Percentiles rank a stretch among this genome's conserved stretches.
Conservation (phyloP, 306 rosid genomes). For the Prosopis cineraria region DNA sequence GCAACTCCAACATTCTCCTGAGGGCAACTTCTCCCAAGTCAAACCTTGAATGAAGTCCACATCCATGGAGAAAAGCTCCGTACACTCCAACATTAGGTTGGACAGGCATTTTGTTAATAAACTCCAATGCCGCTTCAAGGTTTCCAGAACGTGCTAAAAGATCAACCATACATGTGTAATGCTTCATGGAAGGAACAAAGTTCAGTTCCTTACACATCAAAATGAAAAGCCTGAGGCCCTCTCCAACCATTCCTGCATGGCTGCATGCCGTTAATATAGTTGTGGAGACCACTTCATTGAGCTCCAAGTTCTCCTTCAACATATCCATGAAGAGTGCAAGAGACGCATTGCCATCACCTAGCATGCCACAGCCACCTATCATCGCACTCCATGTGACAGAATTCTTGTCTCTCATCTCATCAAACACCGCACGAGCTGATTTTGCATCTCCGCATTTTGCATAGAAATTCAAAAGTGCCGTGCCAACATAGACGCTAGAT, state of each 20-base stretch:
- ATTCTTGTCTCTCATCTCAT: slow-evolving; percentile 70
- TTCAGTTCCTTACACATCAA: slow-evolving; percentile 56
- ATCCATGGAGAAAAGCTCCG: slow-evolving; percentile 87
- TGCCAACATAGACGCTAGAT: slow-evolving; percentile 62
- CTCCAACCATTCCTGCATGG: slow-evolving; percentile 77
- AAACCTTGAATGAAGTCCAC: slow-evolving; percentile 78
- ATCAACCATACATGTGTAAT: slow-evolving; percentile 79
- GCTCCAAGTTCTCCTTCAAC: slow-evolving; percentile 60
- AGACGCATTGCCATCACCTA: slow-evolving; percentile 68
- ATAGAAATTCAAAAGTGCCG: slow-evolving; percentile 72
- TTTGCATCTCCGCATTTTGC: slow-evolving; percentile 79
- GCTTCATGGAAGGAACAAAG: slow-evolving; percentile 70
- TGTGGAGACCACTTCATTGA: slow-evolving; percentile 61
- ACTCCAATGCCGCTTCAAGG: slow-evolving; percentile 71
- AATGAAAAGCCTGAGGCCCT: slow-evolving; percentile 64
- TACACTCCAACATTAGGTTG: slow-evolving; percentile 63
- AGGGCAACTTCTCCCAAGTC: slow-evolving; percentile 69
- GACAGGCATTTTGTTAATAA: slow-evolving; percentile 62
- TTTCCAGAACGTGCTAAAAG: slow-evolving; percentile 70
- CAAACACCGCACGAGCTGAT: slow-evolving; percentile 64
- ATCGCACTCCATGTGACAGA: slow-evolving; percentile 72
- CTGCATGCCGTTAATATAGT: slow-evolving; percentile 72
- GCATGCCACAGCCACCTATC: slow-evolving; percentile 80
- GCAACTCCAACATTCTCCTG: slow-evolving; percentile 64
- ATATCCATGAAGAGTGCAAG: slow-evolving; percentile 60